Evolutionary conservation across 2,329 filamentous ascomycete genomes (phyloP), one percentile per base, ranked within the genome.

Genomic region (Catunica adiposa): DNA sequence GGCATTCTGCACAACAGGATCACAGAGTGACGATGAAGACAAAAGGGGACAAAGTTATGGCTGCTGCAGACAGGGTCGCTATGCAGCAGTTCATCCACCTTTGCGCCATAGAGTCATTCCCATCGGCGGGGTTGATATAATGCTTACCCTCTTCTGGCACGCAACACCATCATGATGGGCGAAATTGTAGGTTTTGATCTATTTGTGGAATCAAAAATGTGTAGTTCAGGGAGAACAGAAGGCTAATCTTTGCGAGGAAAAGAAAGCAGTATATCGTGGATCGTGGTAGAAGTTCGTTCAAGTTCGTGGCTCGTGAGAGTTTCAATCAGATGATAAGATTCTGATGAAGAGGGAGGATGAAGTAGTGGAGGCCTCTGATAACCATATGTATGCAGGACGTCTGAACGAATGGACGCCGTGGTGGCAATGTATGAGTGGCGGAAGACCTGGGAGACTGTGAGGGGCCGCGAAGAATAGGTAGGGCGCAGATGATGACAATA

Each of bases 141-240:
- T 3, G 22, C 53, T 38, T 56, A 56, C 57, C 57, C 54, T 58
- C 51, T 56, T 56, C 54, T 56, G 15, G 54, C 44, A 31, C 57
- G 57, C 22, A 58, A 34, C 57, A 58, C 50, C 48, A 54, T 56
- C 25, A 20, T 34, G 40, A 31, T 14, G 3, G 22, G 22, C 29
- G 29, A 44, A 8, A 17, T 44, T 44, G 40, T 44, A 44, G 40
- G 40, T 44, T 44, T n/a, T 17, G 40, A 22, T 44, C 15, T 44
- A 17, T 11, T 34, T 5, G 29, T 34, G 29, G 14, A n/a, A 4
- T 15, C 9, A 44, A 22, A 17, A n/a, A 44, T 44, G 4, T n/a
- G 17, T 44, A 7, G 8, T 44, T 22, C n/a, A 4, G 15, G n/a
- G 15, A 44, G 1, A n/a, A 8, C n/a, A 22, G 9, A 44, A n/a